Evolutionary conservation across 2,329 filamentous ascomycete genomes (phyloP).

Genomic region (Penicillium brevicompactum): DNA sequence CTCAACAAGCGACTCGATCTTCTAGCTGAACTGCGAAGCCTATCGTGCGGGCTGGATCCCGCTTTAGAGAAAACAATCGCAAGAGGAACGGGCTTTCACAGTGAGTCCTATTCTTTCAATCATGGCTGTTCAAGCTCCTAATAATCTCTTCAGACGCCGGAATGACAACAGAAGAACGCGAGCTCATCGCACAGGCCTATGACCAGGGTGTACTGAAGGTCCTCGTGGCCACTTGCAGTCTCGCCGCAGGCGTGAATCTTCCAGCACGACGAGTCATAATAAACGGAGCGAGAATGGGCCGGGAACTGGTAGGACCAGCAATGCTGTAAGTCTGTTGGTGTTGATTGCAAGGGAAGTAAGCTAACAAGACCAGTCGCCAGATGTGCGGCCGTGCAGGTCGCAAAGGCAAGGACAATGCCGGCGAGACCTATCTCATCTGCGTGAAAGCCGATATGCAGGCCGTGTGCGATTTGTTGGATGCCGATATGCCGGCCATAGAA

Average conservation of each 20-base stretch:
- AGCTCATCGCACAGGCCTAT: slow-evolving; percentile 70
- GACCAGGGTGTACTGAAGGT: slow-evolving; percentile 69
- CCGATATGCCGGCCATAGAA: slow-evolving; percentile 68
- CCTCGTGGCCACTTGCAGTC: slow-evolving; percentile 74
- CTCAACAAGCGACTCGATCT: slow-evolving; percentile 65
- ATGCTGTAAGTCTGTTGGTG: slow-evolving; percentile 60
- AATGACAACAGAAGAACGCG: slow-evolving; percentile 74
- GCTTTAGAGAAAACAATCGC: slow-evolving; percentile 65
- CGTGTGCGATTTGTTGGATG: slow-evolving; percentile 70
- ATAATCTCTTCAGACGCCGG: slow-evolving; percentile 42
- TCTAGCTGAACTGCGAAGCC: slow-evolving; percentile 65
- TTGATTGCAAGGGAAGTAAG: background rate
- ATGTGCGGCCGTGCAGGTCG: slow-evolving; percentile 78
- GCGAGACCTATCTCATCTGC: slow-evolving; percentile 77
- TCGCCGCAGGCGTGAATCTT: slow-evolving; percentile 82
- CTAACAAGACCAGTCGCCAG: slow-evolving; percentile 57
- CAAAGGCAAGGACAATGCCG: slow-evolving; percentile 76
- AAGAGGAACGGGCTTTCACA: slow-evolving; percentile 73
- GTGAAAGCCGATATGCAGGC: slow-evolving; percentile 68
- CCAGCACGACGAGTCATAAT: slow-evolving; percentile 72
- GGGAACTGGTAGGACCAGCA: slow-evolving; percentile 73
- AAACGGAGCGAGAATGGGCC: slow-evolving; percentile 74
- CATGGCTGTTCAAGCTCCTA: slow-evolving; percentile 6
- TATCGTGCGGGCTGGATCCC: slow-evolving; percentile 67
- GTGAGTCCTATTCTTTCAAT: slow-evolving; percentile 44